Evolutionary conservation across 164 flowering plant species (phyloP), one percentile per base, ranked within the genome.

Genomic region (Liquidambar formosana): DNA sequence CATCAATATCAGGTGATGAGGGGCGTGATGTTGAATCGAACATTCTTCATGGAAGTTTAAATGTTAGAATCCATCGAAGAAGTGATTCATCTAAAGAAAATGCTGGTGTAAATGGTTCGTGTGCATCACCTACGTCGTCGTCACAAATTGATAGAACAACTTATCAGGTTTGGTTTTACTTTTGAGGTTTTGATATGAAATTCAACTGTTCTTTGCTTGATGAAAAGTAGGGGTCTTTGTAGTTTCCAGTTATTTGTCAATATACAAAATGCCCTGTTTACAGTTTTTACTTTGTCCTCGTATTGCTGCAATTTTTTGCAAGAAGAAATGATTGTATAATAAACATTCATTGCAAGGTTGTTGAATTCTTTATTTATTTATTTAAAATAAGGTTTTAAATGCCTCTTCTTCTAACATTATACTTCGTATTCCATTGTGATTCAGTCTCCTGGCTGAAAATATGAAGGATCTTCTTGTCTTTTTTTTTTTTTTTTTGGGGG

Each of bases 1-100:
- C 97, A 33, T 80, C 94, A 58, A 59, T 85, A 56, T 82, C 96
- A 53, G 90, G 91, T 69, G 95, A 89, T 78, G 96, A 88, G 75
- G 89, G 80, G 16, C 89, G 66, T 75, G 91, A 89, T 75, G 65
- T 43, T 72, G 94, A 88, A 53, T 71, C 90, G 8, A 82, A 82
- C 71, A 68, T 82, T 72, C 78, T 87, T 54, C 93, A 79, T 71
- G 92, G 92, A 79, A 90, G 90, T 81, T 74, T 91, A 70, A 92
- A 89, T 78, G 68, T 88, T 64, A 88, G 90, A 84, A 74, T 90
- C 69, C 97, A 83, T 66, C 79, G 89, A 66, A 83, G 83, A 78
- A 73, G 79, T 72, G 90, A 85, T 69, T 75, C 86, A 33, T 68
- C 70, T 46, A 71, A 75, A 77, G 92, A 82, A 71, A 76, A 68